Evolutionary conservation across 768 basidiomycete species (phyloP).

Genomic region (Neoboletus subvelutipes): DNA sequence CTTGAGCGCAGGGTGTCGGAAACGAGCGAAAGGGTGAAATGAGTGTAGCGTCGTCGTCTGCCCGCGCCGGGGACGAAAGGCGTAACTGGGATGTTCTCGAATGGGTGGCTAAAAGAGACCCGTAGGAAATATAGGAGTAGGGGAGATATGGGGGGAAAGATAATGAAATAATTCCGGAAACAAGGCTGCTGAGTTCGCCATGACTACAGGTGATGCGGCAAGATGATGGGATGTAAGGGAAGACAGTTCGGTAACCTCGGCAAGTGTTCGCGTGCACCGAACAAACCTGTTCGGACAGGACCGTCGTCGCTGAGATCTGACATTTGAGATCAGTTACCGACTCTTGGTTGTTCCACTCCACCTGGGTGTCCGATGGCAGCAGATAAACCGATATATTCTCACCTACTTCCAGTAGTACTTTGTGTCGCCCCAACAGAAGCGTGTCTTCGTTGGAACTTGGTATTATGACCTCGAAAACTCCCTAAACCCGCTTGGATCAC

Average conservation of each 20-base stretch:
- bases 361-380: not conserved
- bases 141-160: constrained; percentile 10
- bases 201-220: constrained; percentile 18
- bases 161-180: constrained; percentile 4
- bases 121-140: not conserved
- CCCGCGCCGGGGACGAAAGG: constrained; percentile 10
- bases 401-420: no score
- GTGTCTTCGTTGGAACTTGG: not conserved
- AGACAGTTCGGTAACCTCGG: constrained; percentile 4
- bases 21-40: constrained; percentile 24
- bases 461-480: not conserved
- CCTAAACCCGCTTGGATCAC: not conserved
- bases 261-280: constrained; percentile 3
- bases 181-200: constrained; percentile 17
- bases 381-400: not conserved
- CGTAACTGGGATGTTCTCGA: not conserved
- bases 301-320: not conserved
- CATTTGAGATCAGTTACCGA: not conserved
- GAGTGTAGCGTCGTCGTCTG: constrained; percentile 23
- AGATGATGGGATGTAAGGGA: constrained; percentile 1
- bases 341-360: not conserved
- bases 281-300: not conserved
- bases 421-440: not conserved
- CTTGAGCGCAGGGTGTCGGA: not conserved
- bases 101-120: constrained; percentile 1